Evolutionary conservation across 2,329 filamentous ascomycete genomes (phyloP).

Genomic region (Fusarium pininemorale): DNA sequence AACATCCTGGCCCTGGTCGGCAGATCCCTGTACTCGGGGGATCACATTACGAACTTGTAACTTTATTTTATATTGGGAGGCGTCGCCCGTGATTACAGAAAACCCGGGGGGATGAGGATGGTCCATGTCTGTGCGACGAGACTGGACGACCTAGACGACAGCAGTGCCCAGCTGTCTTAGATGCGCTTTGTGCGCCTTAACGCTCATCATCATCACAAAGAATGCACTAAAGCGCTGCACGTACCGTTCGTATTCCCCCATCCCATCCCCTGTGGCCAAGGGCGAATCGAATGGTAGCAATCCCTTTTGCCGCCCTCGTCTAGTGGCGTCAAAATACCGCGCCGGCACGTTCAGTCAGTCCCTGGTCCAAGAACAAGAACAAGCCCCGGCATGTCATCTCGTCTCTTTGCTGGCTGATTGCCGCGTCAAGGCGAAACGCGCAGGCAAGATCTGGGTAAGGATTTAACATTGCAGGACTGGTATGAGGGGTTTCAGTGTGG

Average conservation of each 20-base stretch:
- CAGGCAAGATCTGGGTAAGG: conserved; percentile 9
- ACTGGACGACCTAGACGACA: conserved; percentile 2
- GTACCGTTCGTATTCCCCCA: not conserved
- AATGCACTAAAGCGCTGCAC: not conserved
- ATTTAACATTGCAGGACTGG: conserved; percentile 25
- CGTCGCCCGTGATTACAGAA: conserved; percentile 9
- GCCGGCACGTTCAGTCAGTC: not conserved
- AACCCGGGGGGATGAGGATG: conserved; percentile 2
- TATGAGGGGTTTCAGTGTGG: conserved; percentile 31
- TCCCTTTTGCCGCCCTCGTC: not conserved
- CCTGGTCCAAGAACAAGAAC: not conserved
- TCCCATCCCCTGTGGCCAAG: not conserved
- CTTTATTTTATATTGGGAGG: conserved; percentile 32
- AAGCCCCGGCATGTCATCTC: conserved; percentile 30
- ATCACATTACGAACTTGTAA: conserved; percentile 21
- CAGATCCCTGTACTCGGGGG: conserved; percentile 13
- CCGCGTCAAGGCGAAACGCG: conserved; percentile 22
- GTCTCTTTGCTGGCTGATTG: conserved; percentile 17
- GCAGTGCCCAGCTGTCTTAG: not conserved
- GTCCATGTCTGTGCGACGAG: conserved; percentile 16
- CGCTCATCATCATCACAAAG: not conserved
- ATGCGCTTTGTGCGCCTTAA: conserved; percentile 4
- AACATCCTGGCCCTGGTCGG: not conserved
- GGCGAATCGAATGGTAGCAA: not conserved
- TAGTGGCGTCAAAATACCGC: conserved; percentile 16